Conservation (phyloP, 129 eudicot species). For the Centaurea solstitialis region DNA sequence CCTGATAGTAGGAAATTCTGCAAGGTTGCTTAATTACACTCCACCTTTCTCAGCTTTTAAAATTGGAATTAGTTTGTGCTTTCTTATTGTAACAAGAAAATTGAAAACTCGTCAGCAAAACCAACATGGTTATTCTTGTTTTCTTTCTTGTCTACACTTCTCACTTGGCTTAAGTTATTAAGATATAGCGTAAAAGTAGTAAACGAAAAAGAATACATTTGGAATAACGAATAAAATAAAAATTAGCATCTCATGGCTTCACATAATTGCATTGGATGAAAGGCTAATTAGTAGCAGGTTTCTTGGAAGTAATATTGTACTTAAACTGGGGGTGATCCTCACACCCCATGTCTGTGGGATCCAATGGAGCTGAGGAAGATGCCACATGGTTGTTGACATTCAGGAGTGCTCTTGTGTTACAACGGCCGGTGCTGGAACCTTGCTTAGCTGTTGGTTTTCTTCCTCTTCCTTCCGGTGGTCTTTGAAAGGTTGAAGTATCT, state of each 20-base stretch:
- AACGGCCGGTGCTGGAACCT: slow-evolving; percentile 93
- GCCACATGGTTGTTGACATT: slow-evolving; percentile 57
- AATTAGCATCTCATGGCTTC: neutral
- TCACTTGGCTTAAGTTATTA: neutral
- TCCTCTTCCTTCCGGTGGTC: slow-evolving; percentile 86
- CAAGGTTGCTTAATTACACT: too few species aligned
- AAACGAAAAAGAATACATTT: neutral
- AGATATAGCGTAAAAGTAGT: neutral
- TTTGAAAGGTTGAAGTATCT: slow-evolving; percentile 80
- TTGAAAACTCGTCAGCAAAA: neutral
- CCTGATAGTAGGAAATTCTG: neutral
- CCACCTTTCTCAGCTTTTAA: too few species aligned
- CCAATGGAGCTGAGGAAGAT: slow-evolving; percentile 39
- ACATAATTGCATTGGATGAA: neutral
- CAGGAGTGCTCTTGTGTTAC: slow-evolving; percentile 73
- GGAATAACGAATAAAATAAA: neutral
- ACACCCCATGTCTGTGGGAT: slow-evolving; percentile 47
- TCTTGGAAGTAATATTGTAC: neutral
- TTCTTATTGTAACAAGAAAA: neutral
- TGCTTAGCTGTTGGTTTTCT: slow-evolving; percentile 95
- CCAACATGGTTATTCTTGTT: neutral
- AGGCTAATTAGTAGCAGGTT: neutral
- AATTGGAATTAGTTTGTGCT: too few species aligned
- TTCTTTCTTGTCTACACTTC: neutral
- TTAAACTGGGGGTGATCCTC: neutral